Evolutionary conservation across 2,329 filamentous ascomycete species (phyloP).

Genomic region (Calycina marina): DNA sequence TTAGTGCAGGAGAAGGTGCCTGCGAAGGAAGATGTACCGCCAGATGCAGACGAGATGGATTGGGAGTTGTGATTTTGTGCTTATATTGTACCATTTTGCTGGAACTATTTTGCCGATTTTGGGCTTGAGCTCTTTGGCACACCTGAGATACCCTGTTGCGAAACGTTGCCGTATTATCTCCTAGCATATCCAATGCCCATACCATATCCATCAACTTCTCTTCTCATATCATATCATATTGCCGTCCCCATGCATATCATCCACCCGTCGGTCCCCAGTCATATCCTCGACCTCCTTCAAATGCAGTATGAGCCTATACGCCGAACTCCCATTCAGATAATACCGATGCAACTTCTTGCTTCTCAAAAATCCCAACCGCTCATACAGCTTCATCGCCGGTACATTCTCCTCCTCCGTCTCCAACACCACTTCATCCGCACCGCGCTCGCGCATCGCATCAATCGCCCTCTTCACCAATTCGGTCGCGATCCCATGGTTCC

Average conservation of each 20-base stretch:
- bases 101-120: too few relatives aligned
- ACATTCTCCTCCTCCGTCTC: conserved; percentile 92
- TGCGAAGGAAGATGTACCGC: not conserved
- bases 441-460: conserved; percentile 70
- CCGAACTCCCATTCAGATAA: conserved; percentile 91
- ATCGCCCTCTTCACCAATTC: conserved; percentile 80
- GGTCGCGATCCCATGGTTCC: conserved; percentile 78
- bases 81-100: too few relatives aligned
- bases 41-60: not conserved
- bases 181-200: too few relatives aligned
- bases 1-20: too few relatives aligned
- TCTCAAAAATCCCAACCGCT: conserved; percentile 77
- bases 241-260: conserved; percentile 1
- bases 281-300: conserved; percentile 20
- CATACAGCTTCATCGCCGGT: conserved; percentile 82
- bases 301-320: conserved; percentile 70
- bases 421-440: conserved; percentile 87
- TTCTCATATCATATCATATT: not conserved
- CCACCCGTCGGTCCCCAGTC: conserved; percentile 8
- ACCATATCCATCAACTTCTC: not conserved
- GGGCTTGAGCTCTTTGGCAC: too few relatives aligned
- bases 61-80: conserved; percentile 1
- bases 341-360: conserved; percentile 91
- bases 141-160: too few relatives aligned
- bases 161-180: too few relatives aligned